Evolutionary conservation across 2,329 filamentous ascomycete species (phyloP).

Genomic region (Ceratocystis papillata): DNA sequence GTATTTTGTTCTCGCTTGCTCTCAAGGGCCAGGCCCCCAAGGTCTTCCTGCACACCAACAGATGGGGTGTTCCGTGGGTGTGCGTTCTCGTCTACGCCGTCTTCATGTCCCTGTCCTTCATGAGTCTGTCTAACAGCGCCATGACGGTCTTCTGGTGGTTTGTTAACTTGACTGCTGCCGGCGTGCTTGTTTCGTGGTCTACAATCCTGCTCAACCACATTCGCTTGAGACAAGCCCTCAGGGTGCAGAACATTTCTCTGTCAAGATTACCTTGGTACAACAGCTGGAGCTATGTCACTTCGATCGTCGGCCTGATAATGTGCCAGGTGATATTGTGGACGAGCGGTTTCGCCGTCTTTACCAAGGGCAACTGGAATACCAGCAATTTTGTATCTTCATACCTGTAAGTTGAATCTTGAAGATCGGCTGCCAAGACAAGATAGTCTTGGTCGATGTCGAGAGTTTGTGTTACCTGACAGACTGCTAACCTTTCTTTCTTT

Average conservation of each 20-base stretch:
- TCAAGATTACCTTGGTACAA: constrained; percentile 51
- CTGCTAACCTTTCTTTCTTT: constrained; percentile 23
- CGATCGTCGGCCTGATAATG: constrained; percentile 49
- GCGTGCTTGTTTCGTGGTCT: constrained; percentile 43
- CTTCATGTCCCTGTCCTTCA: constrained; percentile 53
- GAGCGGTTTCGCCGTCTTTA: constrained; percentile 55
- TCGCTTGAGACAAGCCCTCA: constrained; percentile 44
- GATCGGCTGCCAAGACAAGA: constrained; percentile 10
- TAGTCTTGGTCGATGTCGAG: not conserved
- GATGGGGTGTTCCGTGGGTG: constrained; percentile 33
- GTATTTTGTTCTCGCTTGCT: constrained; percentile 38
- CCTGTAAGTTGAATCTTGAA: constrained; percentile 37
- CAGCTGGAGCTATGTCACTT: constrained; percentile 49
- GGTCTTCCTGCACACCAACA: constrained; percentile 32
- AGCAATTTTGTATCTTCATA: constrained; percentile 52
- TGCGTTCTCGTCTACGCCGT: constrained; percentile 40
- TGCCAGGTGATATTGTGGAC: constrained; percentile 57
- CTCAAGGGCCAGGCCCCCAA: constrained; percentile 35
- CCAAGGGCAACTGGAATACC: constrained; percentile 47
- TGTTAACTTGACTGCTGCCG: constrained; percentile 43
- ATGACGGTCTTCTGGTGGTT: constrained; percentile 54
- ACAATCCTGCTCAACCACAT: constrained; percentile 40
- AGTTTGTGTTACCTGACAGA: not conserved
- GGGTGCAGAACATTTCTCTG: constrained; percentile 43
- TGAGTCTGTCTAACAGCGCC: constrained; percentile 32